Percentiles rank a stretch among this genome's conserved stretches.
Evolutionary conservation across 73 alveolate species (phyloP).

Genomic region (Effrenium voratum): DNA sequence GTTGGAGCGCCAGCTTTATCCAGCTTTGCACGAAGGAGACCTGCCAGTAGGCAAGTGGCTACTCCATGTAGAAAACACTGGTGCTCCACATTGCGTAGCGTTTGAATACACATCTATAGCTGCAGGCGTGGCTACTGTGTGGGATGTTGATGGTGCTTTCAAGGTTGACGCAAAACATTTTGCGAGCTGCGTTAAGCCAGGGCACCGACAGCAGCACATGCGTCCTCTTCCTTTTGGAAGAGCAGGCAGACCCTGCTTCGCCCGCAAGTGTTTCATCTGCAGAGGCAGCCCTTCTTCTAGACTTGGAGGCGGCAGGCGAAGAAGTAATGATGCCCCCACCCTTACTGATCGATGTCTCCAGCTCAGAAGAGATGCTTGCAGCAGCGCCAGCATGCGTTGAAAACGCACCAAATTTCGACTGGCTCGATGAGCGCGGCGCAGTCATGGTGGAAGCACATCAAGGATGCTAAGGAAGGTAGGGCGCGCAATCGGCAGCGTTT

Average conservation of each 20-base stretch:
- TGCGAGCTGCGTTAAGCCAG: background rate
- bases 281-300: no score
- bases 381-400: background rate
- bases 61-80: background rate
- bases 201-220: background rate
- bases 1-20: background rate
- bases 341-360: background rate
- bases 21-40: background rate
- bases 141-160: background rate
- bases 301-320: no score
- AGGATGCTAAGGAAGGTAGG: background rate
- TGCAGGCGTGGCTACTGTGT: background rate
- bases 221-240: background rate
- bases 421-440: background rate
- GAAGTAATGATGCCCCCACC: background rate
- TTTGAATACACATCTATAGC: background rate
- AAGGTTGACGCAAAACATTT: background rate
- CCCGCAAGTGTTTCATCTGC: no score
- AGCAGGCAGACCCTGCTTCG: background rate
- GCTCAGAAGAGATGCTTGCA: background rate
- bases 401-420: background rate
- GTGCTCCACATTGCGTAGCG: background rate
- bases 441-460: background rate
- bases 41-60: background rate
- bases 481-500: background rate